Base-by-base conservation (phyloP, 2,329 filamentous ascomycete species). In the Diaporthe humulicola region DNA sequence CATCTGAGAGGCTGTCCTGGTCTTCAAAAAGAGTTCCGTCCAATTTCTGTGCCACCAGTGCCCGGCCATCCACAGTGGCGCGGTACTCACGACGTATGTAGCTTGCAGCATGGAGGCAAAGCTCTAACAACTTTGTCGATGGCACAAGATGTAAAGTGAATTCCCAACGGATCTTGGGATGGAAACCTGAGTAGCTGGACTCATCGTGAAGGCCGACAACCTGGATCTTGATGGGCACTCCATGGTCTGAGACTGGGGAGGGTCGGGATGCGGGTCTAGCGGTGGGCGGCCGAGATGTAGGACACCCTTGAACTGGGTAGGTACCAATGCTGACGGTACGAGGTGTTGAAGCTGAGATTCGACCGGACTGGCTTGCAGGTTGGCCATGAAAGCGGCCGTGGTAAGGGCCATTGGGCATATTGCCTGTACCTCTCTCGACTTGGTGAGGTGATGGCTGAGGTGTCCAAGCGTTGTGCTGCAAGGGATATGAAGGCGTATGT, bases 81-180 rank as follows among this genome's bases (percentile, higher is more conserved):
- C 2, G 33, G n/a, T 33, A 58, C 6, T 58, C 14, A 5, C 33
- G 38, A 9, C 33, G 48, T 22, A 73, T 19, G 1, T 58, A 25
- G 10, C 30, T 33, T 33, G 70, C 70, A 25, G 70, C 70, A 33
- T 72, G 33, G 28, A 52, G n/a, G 50, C 45, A 72, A 28, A 72
- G 17, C 15, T 64, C 57, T 1, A 2, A 40, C 10, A 61, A 28
- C 57, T 54, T 72, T 10, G 70, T 64, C n/a, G 45, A 33, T 1
- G 70, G 45, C 12, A 61, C 25, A 12, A 64, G 33, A 30, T 28
- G 17, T 3, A 72, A 17, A 6, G 57, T 61, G 4, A 64, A 52
- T 36, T 61, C 56, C 70, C 56, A 71, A 3, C 14, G 28, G 19
- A 36, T 38, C 22, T 30, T 54, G 22, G 70, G 12, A 10, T 8